Conservation (phyloP, 495 filamentous ascomycete species). For the Neurospora sp. region DNA sequence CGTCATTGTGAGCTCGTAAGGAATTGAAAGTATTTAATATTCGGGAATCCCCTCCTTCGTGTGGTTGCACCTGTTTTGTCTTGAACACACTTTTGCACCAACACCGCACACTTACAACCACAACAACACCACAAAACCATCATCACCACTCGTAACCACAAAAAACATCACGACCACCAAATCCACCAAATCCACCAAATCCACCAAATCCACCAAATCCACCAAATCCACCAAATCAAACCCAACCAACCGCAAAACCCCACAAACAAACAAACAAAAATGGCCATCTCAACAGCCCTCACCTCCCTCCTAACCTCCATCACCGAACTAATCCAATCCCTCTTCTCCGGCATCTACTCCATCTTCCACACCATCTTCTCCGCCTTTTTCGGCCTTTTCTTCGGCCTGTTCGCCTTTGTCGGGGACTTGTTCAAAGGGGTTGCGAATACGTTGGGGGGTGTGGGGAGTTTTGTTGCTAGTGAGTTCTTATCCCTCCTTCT, state of each 20-base stretch:
- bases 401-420: constrained; percentile 18
- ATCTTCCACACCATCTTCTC: constrained; percentile 20
- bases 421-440: constrained; percentile 19
- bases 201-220: background rate
- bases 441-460: constrained; percentile 19
- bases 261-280: constrained; percentile 7
- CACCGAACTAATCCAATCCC: constrained; percentile 22
- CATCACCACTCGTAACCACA: background rate
- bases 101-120: background rate
- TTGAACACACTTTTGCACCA: background rate
- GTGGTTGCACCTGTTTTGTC: background rate
- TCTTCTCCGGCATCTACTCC: constrained; percentile 18
- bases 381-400: constrained; percentile 15
- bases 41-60: background rate
- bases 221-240: background rate
- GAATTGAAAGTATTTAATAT: background rate
- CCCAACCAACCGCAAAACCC: background rate
- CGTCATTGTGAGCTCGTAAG: background rate
- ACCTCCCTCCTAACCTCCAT: constrained; percentile 22
- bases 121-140: background rate
- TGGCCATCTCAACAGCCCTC: constrained; percentile 22
- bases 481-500: background rate
- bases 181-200: background rate
- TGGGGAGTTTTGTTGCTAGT: constrained; percentile 26
- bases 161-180: background rate